Base-by-base conservation (phyloP, 2,329 filamentous ascomycete species). In the Talaromyces piceae region DNA sequence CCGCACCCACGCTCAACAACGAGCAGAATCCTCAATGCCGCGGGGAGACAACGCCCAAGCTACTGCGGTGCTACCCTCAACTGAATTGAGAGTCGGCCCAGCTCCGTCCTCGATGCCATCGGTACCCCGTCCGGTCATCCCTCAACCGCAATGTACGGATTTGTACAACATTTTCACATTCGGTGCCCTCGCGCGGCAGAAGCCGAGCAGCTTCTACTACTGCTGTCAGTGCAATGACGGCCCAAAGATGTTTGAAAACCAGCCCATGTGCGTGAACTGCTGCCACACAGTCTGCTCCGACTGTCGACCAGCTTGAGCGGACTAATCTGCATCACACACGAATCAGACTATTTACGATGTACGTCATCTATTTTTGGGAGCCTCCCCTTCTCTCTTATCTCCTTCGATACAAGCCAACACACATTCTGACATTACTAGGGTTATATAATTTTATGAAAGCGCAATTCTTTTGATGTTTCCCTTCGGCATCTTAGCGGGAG, bases 191-290 rank as follows among this genome's bases (percentile, higher is more conserved):
- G 31, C 13, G 23, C 46, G 41, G 18, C 13, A 54, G 52, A 7
- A 30, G 46, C 41, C 54, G 1, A 61, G 58, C 8, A 55, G 61
- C 47, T 58, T 68, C 55, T 72, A 68, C 43, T 60, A 67, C 50
- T 72, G 69, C 59, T 72, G 69, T 61, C 1, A 53, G 4, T 72
- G 69, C 53, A 33, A 59, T 1, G 68, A 72, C 39, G 69, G 69
- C 0, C 69, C 69, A 0, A 72, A 71, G 47, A 55, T 69, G 33
- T 71, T 57, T 54, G 57, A 65, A 9, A 41, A 53, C 26, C 66
- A 72, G 41, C 59, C 64, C 2, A 41, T 31, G 18, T 72, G 69
- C 47, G 56, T 68, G 2, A 50, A 33, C 0, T 72, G 69, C 59
- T 1, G 60, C 2, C 69, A 72, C 22, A 31, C 33, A 12, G 58